A percentile compares a stretch with the other conserved stretches of the same genome.
These are phyloP conservation scores for Nakataea oryzae DNA, from an alignment of 2,329 filamentous ascomycete species.

Conservation along the genomic window DNA sequence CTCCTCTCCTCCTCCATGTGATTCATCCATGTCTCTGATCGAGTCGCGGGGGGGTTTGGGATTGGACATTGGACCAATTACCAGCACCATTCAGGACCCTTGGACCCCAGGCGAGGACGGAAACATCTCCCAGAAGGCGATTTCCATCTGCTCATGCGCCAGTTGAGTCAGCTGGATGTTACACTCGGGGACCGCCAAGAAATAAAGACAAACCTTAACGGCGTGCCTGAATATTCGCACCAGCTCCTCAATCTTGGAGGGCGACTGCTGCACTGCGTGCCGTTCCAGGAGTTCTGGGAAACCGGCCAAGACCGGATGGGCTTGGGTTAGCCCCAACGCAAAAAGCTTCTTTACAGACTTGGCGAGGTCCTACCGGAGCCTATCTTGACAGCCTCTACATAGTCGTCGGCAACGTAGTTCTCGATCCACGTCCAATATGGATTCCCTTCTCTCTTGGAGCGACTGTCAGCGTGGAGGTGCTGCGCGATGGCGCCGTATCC, in stretches of 20 bases:
- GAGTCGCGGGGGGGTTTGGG: too few species aligned
- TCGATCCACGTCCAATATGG: conserved; percentile 85
- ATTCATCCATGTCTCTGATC: background rate
- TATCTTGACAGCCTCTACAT: conserved; percentile 57
- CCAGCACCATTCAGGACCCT: background rate
- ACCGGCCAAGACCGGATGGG: background rate
- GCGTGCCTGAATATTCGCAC: conserved; percentile 77
- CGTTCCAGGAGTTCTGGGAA: conserved; percentile 60
- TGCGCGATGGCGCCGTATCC: conserved; percentile 75
- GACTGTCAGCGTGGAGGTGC: conserved; percentile 53
- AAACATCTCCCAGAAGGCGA: conserved; percentile 63
- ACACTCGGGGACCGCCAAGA: background rate
- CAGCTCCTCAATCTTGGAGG: conserved; percentile 68
- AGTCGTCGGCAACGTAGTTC: conserved; percentile 78
- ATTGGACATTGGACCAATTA: too few species aligned
- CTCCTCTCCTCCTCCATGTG: background rate
- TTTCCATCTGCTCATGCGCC: conserved; percentile 48
- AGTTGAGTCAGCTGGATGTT: conserved; percentile 11
- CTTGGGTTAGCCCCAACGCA: background rate
- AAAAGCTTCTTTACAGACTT: background rate
- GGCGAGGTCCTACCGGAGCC: conserved; percentile 48
- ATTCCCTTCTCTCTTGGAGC: conserved; percentile 55
- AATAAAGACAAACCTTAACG: conserved; percentile 52
- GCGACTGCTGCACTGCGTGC: conserved; percentile 62
- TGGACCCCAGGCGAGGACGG: background rate